Conservation (phyloP, 2,329 filamentous ascomycete genomes). For the Fusarium napiforme region DNA sequence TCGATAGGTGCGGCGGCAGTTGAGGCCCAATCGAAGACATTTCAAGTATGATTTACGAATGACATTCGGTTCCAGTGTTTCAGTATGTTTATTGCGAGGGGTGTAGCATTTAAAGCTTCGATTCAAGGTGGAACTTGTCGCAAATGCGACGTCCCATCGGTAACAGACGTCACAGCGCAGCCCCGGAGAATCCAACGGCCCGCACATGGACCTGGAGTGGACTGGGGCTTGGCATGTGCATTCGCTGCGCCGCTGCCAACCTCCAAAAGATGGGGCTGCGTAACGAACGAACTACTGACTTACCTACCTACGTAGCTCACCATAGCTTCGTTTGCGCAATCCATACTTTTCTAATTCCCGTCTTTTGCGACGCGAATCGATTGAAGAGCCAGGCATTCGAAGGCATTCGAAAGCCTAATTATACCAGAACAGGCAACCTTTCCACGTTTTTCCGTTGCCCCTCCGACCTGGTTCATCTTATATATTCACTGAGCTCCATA, state of each 20-base stretch:
- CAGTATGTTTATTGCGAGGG: conserved; percentile 14
- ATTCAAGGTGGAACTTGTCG: conserved; percentile 29
- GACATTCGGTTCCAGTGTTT: conserved; percentile 1
- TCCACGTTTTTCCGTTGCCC: conserved; percentile 27
- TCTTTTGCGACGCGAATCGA: conserved; percentile 1
- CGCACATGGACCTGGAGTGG: conserved; percentile 20
- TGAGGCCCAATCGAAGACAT: conserved; percentile 79
- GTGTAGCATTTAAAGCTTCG: conserved; percentile 25
- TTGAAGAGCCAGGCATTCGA: neutral
- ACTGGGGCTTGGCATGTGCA: conserved; percentile 16
- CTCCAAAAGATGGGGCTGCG: conserved; percentile 40
- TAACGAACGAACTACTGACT: conserved; percentile 33
- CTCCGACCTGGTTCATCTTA: conserved; percentile 23
- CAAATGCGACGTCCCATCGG: conserved; percentile 26
- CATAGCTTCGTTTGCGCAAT: conserved; percentile 39
- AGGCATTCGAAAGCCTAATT: neutral
- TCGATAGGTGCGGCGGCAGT: conserved; percentile 73
- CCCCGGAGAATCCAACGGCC: conserved; percentile 46
- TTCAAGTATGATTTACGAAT: conserved; percentile 28
- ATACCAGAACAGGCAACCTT: conserved; percentile 1
- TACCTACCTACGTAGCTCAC: conserved; percentile 41
- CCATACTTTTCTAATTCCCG: conserved; percentile 15
- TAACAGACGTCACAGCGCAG: conserved; percentile 43
- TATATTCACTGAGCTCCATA: conserved; percentile 39
- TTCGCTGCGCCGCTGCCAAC: conserved; percentile 36